Conservation (phyloP, 129 eudicot genomes). For the Calendula officinalis region DNA sequence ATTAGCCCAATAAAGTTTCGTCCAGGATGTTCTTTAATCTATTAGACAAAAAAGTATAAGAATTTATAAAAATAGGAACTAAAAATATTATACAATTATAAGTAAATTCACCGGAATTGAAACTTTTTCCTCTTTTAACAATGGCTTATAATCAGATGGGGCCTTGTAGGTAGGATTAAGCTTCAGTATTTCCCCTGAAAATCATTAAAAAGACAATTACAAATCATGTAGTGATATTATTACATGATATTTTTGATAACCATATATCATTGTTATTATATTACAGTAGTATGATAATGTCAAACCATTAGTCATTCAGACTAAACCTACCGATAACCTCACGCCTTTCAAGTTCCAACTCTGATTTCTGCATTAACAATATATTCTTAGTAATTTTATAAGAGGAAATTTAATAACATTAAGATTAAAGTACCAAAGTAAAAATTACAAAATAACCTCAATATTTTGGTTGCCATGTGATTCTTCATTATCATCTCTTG, state of each 20-base stretch:
- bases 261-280: too few species aligned
- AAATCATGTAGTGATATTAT: not conserved
- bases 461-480: constrained; percentile 29
- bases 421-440: not conserved
- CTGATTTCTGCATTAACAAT: constrained; percentile 43
- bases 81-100: not conserved
- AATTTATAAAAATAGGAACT: not conserved
- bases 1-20: constrained; percentile 64
- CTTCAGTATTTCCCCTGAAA: constrained; percentile 85
- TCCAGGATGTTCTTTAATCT: constrained; percentile 78
- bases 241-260: too few species aligned
- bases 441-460: constrained; percentile 39
- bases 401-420: not conserved
- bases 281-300: constrained; percentile 5
- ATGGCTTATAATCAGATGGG: constrained; percentile 80
- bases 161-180: constrained; percentile 75
- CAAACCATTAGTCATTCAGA: not conserved
- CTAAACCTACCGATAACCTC: constrained; percentile 79
- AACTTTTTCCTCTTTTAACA: constrained; percentile 82
- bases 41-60: constrained; percentile 14
- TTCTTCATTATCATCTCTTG: constrained; percentile 37
- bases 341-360: constrained; percentile 83
- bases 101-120: constrained; percentile 60
- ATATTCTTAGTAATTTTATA: constrained; percentile 17
- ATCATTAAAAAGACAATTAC: constrained; percentile 21